Conservation (phyloP, 2,329 filamentous ascomycete genomes). For the Neopestalotiopsis sp. region DNA sequence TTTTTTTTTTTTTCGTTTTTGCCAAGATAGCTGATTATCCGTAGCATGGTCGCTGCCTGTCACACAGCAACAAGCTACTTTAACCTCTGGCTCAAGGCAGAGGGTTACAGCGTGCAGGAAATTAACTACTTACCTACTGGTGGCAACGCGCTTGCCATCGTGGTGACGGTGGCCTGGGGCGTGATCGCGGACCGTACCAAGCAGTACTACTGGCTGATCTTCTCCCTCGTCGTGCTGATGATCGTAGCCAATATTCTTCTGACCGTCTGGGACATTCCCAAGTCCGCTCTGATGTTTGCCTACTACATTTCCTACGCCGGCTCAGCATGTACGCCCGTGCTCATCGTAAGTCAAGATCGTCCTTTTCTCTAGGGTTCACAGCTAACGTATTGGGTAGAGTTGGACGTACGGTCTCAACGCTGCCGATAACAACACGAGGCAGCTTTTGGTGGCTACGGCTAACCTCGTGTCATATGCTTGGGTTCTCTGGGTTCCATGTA, state of each 20-base stretch:
- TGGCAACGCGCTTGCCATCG: conserved; percentile 13
- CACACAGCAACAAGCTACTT: conserved; percentile 6
- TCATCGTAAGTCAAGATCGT: conserved; percentile 13
- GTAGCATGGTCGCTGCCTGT: conserved; percentile 5
- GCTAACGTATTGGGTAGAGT: not conserved
- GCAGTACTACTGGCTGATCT: not conserved
- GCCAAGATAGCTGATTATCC: no score
- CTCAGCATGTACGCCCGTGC: conserved; percentile 1
- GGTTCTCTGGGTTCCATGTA: not conserved
- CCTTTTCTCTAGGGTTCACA: not conserved
- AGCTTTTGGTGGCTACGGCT: not conserved
- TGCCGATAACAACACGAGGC: not conserved
- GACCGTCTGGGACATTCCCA: conserved; percentile 16
- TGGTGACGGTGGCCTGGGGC: conserved; percentile 4
- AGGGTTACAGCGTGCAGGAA: conserved; percentile 1
- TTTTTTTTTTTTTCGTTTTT: no score
- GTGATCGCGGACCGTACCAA: conserved; percentile 2
- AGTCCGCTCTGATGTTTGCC: conserved; percentile 16
- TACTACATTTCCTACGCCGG: conserved; percentile 14
- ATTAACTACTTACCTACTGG: conserved; percentile 13
- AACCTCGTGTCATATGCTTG: not conserved
- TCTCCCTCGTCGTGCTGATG: not conserved
- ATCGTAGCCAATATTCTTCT: conserved; percentile 13
- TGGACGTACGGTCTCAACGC: not conserved
- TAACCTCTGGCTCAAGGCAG: conserved; percentile 12